Evolutionary conservation across 345 rosid species (phyloP), one percentile per base, ranked within the genome.

Genomic region (Trapa bicornis): DNA sequence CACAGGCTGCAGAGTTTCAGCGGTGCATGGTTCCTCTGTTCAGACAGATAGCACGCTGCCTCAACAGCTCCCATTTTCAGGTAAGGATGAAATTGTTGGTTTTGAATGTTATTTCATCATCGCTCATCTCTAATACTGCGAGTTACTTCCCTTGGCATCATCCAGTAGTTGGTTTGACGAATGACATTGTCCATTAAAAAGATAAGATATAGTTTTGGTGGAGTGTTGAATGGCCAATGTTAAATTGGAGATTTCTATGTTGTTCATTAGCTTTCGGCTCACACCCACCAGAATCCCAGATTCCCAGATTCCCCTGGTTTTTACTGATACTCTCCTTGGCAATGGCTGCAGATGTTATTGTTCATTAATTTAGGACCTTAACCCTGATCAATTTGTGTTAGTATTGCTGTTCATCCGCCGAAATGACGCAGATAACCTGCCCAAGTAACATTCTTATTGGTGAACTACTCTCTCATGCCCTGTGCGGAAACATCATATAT

Each of bases 61-160:
- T 82, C 45, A 82, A 81, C 29, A 82, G 83, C 62, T 71, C 81
- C 66, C 85, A 81, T 70, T 82, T 82, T 70, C 85, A 82, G 85
- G 85, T 82, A 64, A 3, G 61, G 7, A 15, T 29, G 42, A 10
- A 7, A 58, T 3, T 42, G 29, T 38, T 64, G 35, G 47, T 41
- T 3, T 57, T 41, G 6, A 41, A 41, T 37, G 13, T 67, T 41
- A 36, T 17, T 7, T 65, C 11, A 12, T 54, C 17, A 6, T 15
- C 22, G 22, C 22, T 14, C 56, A 50, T 50, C 3, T 15, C 56
- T 50, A 17, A 29, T 13, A 15, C 14, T 16, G 6, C 6, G 22
- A 17, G 22, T 11, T 58, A 29, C 35, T 57, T 58, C 33, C 63
- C 35, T 58, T 1, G 22, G 5, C 33, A 17, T 54, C 10, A 6